These are phyloP conservation scores for Phytopythium vexans DNA, from an alignment of 352 stramenopile genomes.

Conservation along the genomic window DNA sequence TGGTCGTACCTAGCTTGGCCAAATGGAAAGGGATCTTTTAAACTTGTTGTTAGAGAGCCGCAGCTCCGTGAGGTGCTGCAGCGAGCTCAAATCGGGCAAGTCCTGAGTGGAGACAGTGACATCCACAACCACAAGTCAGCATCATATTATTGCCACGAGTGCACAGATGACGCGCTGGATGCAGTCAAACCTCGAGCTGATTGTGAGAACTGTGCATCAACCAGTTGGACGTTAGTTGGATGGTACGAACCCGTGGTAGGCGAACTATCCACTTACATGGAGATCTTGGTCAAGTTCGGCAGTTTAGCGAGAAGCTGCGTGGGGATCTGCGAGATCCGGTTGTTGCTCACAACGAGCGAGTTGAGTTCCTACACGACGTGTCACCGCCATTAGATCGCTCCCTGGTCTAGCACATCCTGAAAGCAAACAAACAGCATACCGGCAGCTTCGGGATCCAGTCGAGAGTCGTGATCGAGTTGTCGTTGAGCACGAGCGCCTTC, in stretches of 20 bases:
- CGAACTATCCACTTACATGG: constrained; percentile 44
- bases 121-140: not conserved
- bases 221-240: constrained; percentile 1
- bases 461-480: constrained; percentile 79
- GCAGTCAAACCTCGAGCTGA: constrained; percentile 37
- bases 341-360: constrained; percentile 85
- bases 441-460: constrained; percentile 79
- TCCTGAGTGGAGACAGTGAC: constrained; percentile 12
- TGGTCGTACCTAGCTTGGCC: constrained; percentile 54
- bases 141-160: too few relatives aligned
- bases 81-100: constrained; percentile 61
- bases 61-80: constrained; percentile 71
- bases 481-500: constrained; percentile 84
- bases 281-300: constrained; percentile 79
- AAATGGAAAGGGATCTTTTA: constrained; percentile 60
- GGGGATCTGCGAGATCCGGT: constrained; percentile 67
- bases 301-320: constrained; percentile 60
- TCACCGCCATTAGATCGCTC: constrained; percentile 1
- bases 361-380: constrained; percentile 49
- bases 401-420: not conserved
- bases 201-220: constrained; percentile 64
- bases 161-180: not conserved
- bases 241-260: constrained; percentile 1
- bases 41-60: constrained; percentile 82
- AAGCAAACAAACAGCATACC: constrained; percentile 11